Percentiles rank a stretch among this genome's conserved stretches.
Evolutionary conservation across 331 rosid genomes (phyloP).

Genomic region (Acacia concinna): DNA sequence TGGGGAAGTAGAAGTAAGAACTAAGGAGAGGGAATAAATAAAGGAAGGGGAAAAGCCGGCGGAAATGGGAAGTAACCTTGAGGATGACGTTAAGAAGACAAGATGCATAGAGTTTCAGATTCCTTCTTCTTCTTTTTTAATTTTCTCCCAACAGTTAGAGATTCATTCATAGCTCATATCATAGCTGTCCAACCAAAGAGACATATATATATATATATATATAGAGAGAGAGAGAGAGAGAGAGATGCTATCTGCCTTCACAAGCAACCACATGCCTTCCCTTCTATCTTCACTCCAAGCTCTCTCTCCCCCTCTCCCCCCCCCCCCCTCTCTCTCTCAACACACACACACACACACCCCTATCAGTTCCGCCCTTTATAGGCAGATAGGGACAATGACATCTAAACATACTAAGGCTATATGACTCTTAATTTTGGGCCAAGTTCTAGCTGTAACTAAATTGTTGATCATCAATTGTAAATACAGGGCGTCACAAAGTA

Average conservation of each 20-base stretch:
- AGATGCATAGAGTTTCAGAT: not conserved
- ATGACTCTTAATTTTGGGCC: not conserved
- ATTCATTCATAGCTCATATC: not conserved
- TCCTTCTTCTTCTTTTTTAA: too few species aligned
- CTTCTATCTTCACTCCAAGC: not conserved
- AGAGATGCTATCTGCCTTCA: not conserved
- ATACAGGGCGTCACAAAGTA: not conserved
- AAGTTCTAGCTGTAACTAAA: not conserved
- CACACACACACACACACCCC: too few species aligned
- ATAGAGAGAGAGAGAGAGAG: not conserved
- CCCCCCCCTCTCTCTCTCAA: not conserved
- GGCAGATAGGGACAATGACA: not conserved
- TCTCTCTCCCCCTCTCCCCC: not conserved
- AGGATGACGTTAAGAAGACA: not conserved
- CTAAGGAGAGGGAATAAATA: too few species aligned
- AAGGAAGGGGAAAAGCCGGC: not conserved
- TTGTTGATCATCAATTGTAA: not conserved
- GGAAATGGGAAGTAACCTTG: not conserved
- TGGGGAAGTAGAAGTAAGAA: too few species aligned
- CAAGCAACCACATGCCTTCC: slow-evolving; percentile 10
- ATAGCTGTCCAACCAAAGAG: not conserved
- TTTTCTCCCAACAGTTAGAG: too few species aligned
- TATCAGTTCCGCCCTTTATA: not conserved
- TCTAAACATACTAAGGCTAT: not conserved
- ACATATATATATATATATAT: too few species aligned